Evolutionary conservation across 768 basidiomycete genomes (phyloP), one percentile per base, ranked within the genome.

Genomic region (Termitomyces sp.): DNA sequence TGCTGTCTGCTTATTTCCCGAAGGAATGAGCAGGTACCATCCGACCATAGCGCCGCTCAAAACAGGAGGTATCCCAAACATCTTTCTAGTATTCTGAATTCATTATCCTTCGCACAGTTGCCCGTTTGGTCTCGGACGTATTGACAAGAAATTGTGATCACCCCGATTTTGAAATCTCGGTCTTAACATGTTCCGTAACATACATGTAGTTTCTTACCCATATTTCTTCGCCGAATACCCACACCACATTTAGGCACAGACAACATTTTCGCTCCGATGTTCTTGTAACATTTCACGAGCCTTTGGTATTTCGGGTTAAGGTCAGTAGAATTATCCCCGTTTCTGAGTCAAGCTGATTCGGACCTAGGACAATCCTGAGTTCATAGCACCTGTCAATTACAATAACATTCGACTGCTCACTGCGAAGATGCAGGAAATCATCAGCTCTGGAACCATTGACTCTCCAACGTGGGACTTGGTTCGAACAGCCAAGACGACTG

Each of bases 231-330:
- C 47, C 57, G n/a, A 33, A 46, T 30, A 31, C 33, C 47, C n/a
- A 36, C 27, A 5, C 50, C 18, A 55, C 55, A 55, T 46, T 59
- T 57, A 91, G 89, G 82, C 91, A 92, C 70, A 81, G 90, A 44
- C 85, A 94, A 66, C 87, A 93, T 70, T 95, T 93, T 67, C 85
- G 94, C 30, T 91, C 89, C 11, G 92, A 95, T 65, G 91, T 95
- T 18, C 73, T 95, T 50, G 89, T 95, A 22, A 89, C 88, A 3
- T 93, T 91, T 69, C 86, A 91, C 63, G 76, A 81, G 16, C 88
- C 90, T 0, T 76, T 90, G 67, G 78, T 68, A 42, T 89, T 91
- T 65, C 75, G 77, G 12, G 81, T 88, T 24, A 82, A 86, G 78
- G 89, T 83, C 59, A 57, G 60, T 58, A 33, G n/a, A 22, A 41